phyloP scores from a whole-genome alignment of 768 basidiomycete species.

The Asterophora lycoperdoides region DNA sequence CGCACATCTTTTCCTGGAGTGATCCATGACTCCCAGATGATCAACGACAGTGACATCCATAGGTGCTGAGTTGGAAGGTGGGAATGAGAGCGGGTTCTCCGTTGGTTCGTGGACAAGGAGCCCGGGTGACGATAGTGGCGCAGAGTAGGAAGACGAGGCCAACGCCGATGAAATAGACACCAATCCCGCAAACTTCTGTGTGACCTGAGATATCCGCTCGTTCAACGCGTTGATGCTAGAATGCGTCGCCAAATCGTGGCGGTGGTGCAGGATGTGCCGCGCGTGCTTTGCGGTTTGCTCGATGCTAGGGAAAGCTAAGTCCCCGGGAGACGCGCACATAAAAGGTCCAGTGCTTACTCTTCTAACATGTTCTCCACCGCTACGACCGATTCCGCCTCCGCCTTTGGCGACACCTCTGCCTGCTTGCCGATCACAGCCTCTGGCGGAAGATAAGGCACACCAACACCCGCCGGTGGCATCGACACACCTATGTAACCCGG shows the following conservation, averaged over 20 bases:
- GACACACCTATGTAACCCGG: constrained; percentile 20
- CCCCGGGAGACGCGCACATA: constrained; percentile 6
- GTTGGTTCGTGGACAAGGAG: constrained; percentile 12
- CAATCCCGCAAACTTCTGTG: constrained; percentile 47
- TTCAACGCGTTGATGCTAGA: constrained; percentile 53
- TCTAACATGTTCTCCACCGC: constrained; percentile 49
- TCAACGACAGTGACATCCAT: constrained; percentile 21
- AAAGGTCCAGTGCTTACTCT: constrained; percentile 38
- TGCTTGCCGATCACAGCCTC: constrained; percentile 17
- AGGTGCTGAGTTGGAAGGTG: constrained; percentile 12
- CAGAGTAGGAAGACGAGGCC: constrained; percentile 10
- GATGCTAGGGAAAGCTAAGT: constrained; percentile 40
- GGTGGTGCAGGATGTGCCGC: constrained; percentile 42
- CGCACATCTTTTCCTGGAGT: constrained; percentile 40
- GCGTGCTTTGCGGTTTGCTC: constrained; percentile 57
- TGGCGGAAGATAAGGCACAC: constrained; percentile 17
- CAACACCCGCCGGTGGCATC: constrained; percentile 17
- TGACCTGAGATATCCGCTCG: constrained; percentile 48
- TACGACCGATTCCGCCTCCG: constrained; percentile 30
- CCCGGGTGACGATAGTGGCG: constrained; percentile 15
- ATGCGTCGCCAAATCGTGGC: constrained; percentile 43
- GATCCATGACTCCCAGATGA: constrained; percentile 31
- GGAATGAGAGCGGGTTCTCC: constrained; percentile 15
- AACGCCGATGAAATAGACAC: constrained; percentile 26
- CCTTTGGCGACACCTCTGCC: constrained; percentile 21